phyloP scores from a whole-genome alignment of 2,329 filamentous ascomycete species.

The Penicillium psychrosexuale region DNA sequence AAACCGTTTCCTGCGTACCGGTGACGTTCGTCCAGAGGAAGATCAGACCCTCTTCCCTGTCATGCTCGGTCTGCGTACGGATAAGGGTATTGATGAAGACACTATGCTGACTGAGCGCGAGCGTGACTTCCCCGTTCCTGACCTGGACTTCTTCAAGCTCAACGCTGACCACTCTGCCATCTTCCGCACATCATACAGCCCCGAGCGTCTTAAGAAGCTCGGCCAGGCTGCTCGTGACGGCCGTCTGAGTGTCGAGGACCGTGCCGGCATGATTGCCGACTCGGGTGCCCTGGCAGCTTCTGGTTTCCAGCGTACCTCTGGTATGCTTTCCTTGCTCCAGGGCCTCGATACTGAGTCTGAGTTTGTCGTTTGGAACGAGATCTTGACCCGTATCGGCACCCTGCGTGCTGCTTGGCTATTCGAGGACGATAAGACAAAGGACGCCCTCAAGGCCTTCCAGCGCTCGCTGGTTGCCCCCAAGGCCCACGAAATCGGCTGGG shows the following conservation, averaged over 20 bases:
- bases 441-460: conserved; percentile 80
- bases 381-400: conserved; percentile 72
- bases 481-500: conserved; percentile 84
- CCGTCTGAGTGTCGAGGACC: conserved; percentile 80
- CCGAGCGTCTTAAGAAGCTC: conserved; percentile 80
- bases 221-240: conserved; percentile 80
- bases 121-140: conserved; percentile 70
- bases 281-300: conserved; percentile 84
- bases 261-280: conserved; percentile 91
- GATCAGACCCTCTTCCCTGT: conserved; percentile 85
- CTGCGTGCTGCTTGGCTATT: conserved; percentile 86
- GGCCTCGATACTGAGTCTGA: conserved; percentile 77
- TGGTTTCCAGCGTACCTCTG: conserved; percentile 91
- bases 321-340: conserved; percentile 78
- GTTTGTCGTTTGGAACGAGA: conserved; percentile 94
- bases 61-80: conserved; percentile 79
- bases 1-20: conserved; percentile 89
- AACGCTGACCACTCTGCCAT: conserved; percentile 93
- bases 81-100: conserved; percentile 75
- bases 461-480: conserved; percentile 72
- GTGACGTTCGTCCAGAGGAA: conserved; percentile 89
- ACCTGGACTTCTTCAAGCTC: conserved; percentile 89
- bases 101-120: conserved; percentile 72
- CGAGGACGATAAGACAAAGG: conserved; percentile 67
- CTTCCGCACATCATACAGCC: conserved; percentile 84